Evolutionary conservation across 768 basidiomycete species (phyloP).

Genomic region (Mycena polygramma): DNA sequence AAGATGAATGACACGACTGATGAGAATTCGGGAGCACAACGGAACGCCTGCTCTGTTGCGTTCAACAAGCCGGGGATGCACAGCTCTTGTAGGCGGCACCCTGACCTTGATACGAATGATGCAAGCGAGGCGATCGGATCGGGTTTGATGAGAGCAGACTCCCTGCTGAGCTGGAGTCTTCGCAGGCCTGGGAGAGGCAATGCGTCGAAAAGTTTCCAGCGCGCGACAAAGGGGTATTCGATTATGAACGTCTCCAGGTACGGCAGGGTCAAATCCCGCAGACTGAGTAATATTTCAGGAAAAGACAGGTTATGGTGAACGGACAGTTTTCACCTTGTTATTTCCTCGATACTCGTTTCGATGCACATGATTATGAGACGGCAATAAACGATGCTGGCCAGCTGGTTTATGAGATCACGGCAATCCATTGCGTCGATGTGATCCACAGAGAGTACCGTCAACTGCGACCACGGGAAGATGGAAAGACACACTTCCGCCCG

Average conservation of each 20-base stretch:
- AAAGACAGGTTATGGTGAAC: too few relatives aligned
- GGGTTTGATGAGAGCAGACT: too few relatives aligned
- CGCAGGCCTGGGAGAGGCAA: conserved; percentile 1
- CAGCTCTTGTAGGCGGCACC: not conserved
- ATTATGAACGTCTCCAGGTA: not conserved
- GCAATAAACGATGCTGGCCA: not conserved
- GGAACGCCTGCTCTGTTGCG: too few relatives aligned
- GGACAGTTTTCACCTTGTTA: too few relatives aligned
- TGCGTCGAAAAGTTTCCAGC: not conserved
- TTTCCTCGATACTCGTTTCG: too few relatives aligned
- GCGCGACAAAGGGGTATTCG: not conserved
- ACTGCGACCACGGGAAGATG: not conserved
- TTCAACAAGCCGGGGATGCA: too few relatives aligned
- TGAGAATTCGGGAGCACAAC: too few relatives aligned
- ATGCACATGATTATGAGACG: not conserved
- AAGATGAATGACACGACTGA: too few relatives aligned
- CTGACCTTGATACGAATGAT: not conserved
- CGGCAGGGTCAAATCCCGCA: not conserved
- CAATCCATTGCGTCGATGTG: not conserved
- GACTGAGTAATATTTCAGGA: too few relatives aligned
- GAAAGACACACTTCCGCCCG: not conserved
- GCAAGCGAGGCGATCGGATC: not conserved
- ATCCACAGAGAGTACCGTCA: not conserved
- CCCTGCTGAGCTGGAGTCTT: not conserved
- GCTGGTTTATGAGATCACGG: not conserved